Evolutionary conservation across 2,329 filamentous ascomycete species (phyloP).

Genomic region (Pyrenochaeta sp.): DNA sequence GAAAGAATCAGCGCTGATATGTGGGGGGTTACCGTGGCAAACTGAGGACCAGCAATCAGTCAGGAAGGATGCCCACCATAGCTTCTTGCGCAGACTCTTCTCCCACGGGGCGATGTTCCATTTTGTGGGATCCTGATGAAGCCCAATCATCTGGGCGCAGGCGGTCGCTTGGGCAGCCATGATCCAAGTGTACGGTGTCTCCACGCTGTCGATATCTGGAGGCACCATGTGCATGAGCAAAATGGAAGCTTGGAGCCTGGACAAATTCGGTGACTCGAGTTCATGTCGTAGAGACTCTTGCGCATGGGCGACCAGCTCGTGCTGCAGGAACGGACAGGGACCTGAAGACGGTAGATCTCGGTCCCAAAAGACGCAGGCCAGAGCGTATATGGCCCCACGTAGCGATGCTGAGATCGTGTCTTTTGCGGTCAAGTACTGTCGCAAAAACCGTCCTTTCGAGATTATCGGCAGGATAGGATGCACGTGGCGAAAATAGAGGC

Average conservation of each 20-base stretch:
- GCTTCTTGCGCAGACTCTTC: background rate
- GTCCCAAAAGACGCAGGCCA: background rate
- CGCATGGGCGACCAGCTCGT: background rate
- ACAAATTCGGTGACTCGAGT: background rate
- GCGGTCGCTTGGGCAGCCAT: background rate
- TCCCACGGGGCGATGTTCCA: background rate
- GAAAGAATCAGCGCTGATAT: background rate
- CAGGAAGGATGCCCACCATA: background rate
- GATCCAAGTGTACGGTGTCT: background rate
- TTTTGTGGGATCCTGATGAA: background rate
- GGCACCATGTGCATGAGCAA: background rate
- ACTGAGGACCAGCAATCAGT: slow-evolving; percentile 1
- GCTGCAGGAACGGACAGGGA: background rate
- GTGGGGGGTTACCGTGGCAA: background rate
- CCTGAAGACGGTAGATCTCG: background rate
- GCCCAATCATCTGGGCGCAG: background rate
- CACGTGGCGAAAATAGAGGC: background rate
- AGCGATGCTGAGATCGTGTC: background rate
- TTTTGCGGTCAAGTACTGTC: background rate
- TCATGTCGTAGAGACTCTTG: background rate
- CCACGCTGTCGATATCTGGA: slow-evolving; percentile 1
- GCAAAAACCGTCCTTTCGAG: background rate
- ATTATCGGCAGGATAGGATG: background rate
- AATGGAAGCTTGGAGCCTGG: background rate
- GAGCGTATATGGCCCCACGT: background rate